Conservation (phyloP, 495 filamentous ascomycete species). For the Trichoderma reesei region DNA sequence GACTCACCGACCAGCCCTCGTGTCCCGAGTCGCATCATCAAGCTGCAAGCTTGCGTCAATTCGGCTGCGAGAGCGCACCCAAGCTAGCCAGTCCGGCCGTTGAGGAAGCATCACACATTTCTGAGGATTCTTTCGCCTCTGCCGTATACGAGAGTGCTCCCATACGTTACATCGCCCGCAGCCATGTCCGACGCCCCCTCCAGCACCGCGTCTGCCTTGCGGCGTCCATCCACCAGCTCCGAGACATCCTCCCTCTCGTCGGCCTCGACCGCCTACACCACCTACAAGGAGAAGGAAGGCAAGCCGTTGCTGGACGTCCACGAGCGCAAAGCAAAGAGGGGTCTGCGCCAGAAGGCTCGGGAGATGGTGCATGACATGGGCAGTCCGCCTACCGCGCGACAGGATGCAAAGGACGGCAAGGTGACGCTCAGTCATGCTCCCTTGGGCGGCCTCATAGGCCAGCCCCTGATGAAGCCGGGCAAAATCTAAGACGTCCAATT, state of each 20-base stretch:
- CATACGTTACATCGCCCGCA: too few species aligned
- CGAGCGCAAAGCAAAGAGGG: neutral
- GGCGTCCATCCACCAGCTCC: constrained; percentile 5
- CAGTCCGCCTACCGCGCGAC: neutral
- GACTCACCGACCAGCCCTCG: neutral
- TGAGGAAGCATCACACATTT: neutral
- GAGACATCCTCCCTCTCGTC: neutral
- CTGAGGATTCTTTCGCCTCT: neutral
- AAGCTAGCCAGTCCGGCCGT: neutral
- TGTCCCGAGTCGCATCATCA: neutral
- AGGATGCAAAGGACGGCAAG: neutral
- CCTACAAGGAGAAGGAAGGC: neutral
- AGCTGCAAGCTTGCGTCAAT: constrained; percentile 6
- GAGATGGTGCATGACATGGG: constrained; percentile 7
- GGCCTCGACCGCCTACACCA: constrained; percentile 4
- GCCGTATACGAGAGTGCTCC: too few species aligned
- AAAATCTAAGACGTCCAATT: neutral
- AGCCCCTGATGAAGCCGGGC: neutral
- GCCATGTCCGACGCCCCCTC: neutral
- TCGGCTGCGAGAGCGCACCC: neutral
- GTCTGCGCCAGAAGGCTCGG: constrained; percentile 2
- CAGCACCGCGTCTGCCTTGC: neutral
- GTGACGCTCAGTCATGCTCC: neutral
- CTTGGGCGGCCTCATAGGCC: neutral
- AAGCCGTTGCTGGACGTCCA: neutral